Conservation (phyloP, 176 grass and related monocot genomes). For the Hyparrhenia diplandra region DNA sequence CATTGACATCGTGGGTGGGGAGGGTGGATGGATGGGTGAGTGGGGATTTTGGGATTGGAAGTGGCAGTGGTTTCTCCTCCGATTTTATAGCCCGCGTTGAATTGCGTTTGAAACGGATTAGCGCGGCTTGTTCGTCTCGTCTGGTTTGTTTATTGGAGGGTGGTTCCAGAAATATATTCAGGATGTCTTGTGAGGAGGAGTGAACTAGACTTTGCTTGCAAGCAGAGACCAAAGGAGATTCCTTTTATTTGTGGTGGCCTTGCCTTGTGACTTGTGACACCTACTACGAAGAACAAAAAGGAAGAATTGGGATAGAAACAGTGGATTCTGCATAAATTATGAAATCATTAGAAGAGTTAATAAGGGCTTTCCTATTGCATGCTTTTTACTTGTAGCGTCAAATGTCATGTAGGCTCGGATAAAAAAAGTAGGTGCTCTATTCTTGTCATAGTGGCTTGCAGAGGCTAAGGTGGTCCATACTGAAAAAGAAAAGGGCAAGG, state of each 20-base stretch:
- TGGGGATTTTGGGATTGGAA: background rate
- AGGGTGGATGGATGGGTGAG: background rate
- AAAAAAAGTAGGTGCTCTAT: too few relatives aligned
- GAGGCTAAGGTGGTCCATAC: too few relatives aligned
- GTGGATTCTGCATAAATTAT: too few relatives aligned
- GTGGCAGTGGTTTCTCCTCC: slow-evolving; percentile 8
- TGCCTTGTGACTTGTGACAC: too few relatives aligned
- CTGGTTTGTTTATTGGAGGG: background rate
- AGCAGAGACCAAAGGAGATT: background rate
- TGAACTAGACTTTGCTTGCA: slow-evolving; percentile 26
- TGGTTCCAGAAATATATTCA: background rate
- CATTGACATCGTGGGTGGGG: background rate
- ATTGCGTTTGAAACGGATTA: slow-evolving; percentile 15
- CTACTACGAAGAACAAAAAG: background rate
- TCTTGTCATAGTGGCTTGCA: too few relatives aligned
- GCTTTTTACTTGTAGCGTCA: too few relatives aligned
- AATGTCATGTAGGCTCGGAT: too few relatives aligned
- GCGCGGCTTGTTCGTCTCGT: background rate
- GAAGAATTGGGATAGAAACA: too few relatives aligned
- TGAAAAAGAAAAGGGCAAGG: too few relatives aligned
- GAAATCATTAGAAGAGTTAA: too few relatives aligned
- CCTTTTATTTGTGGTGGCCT: background rate
- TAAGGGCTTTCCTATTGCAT: too few relatives aligned
- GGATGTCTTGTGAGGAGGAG: background rate
- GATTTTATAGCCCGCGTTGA: slow-evolving; percentile 30